phyloP scores from a whole-genome alignment of 805 yeast species.

The Blastobotrys robertii region DNA sequence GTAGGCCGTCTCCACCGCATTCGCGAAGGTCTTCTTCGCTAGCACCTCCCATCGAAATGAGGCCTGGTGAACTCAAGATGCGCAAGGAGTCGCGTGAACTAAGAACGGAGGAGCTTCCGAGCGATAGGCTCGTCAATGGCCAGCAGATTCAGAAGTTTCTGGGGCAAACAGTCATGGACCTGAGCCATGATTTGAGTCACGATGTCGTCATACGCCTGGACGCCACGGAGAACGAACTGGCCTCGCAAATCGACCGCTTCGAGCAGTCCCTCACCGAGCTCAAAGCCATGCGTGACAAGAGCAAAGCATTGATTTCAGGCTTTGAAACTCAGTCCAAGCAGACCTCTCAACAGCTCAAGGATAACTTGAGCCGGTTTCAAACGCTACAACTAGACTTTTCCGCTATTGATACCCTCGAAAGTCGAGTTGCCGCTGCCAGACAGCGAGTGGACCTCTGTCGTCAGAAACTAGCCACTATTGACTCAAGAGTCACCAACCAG shows the following conservation, averaged over 20 bases:
- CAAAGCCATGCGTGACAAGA: conserved; percentile 15
- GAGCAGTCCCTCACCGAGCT: conserved; percentile 19
- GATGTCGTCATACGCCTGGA: conserved; percentile 14
- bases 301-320: conserved; percentile 12
- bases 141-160: background rate
- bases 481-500: conserved; percentile 14
- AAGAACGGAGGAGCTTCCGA: background rate
- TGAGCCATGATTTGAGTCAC: conserved; percentile 11
- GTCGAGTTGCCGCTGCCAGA: conserved; percentile 17
- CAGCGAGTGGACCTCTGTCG: conserved; percentile 18
- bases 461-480: conserved; percentile 17
- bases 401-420: conserved; percentile 16
- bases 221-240: conserved; percentile 6
- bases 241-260: conserved; percentile 13
- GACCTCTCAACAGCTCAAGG: conserved; percentile 15
- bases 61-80: too few species aligned
- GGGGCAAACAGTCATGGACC: conserved; percentile 9
- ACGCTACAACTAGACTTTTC: conserved; percentile 17
- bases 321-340: conserved; percentile 15
- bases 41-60: too few species aligned
- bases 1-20: too few species aligned
- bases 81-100: too few species aligned
- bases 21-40: too few species aligned
- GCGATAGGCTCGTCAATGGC: background rate
- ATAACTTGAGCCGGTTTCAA: conserved; percentile 17